Evolutionary conservation across 2,329 filamentous ascomycete genomes (phyloP).

Genomic region (Phialocephala subalpina): DNA sequence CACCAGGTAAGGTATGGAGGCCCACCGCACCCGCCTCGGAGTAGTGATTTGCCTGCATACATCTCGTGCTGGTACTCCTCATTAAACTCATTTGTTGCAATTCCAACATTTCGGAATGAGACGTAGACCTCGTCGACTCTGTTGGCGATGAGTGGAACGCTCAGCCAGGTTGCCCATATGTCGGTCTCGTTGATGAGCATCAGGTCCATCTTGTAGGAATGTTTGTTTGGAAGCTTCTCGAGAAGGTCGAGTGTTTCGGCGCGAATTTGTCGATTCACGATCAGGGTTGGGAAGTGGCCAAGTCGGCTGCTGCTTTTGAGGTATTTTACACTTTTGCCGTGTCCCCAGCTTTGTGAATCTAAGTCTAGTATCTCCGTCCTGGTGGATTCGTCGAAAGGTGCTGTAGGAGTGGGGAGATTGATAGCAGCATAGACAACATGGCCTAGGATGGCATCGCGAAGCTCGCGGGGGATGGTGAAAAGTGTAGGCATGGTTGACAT

Average conservation of each 20-base stretch:
- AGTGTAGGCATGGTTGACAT: background rate
- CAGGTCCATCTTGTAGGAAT: slow-evolving; percentile 12
- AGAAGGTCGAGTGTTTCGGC: slow-evolving; percentile 6
- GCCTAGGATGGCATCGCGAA: slow-evolving; percentile 13
- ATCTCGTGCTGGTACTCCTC: too few species aligned
- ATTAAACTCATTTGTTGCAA: background rate
- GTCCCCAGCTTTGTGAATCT: background rate
- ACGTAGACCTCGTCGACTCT: slow-evolving; percentile 8
- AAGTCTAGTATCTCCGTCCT: background rate
- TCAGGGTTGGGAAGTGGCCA: slow-evolving; percentile 3
- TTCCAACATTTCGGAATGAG: slow-evolving; percentile 5
- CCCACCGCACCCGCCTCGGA: background rate
- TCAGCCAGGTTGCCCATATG: slow-evolving; percentile 17
- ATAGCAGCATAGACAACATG: background rate
- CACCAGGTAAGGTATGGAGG: background rate
- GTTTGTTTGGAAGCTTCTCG: background rate
- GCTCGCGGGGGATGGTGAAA: slow-evolving; percentile 16
- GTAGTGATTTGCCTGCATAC: background rate
- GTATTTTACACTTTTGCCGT: background rate
- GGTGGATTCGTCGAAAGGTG: background rate
- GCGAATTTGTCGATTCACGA: slow-evolving; percentile 4
- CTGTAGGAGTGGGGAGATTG: background rate
- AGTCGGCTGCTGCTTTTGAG: background rate
- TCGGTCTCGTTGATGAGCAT: slow-evolving; percentile 13
- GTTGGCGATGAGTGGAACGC: slow-evolving; percentile 8